These are phyloP conservation scores for Tinospora cordifolia DNA, from an alignment of 164 flowering plant species.

Conservation along the genomic window DNA sequence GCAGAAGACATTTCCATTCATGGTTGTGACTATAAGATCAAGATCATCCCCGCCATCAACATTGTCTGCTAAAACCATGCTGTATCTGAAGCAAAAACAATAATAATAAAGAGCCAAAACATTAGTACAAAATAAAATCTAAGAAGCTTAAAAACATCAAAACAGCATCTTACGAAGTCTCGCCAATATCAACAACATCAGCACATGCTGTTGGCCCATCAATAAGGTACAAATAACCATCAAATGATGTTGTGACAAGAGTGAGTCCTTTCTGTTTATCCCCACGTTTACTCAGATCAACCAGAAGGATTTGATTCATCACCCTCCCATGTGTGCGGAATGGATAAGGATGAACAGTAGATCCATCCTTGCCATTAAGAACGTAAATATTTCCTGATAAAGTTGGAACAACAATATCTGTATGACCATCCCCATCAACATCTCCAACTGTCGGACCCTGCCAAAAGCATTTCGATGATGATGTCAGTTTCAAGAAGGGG, in stretches of 20 bases:
- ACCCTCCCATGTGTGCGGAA: conserved; percentile 96
- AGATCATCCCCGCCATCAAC: conserved; percentile 99
- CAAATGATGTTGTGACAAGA: conserved; percentile 89
- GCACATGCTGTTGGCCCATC: conserved; percentile 96
- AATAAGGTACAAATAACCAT: conserved; percentile 91
- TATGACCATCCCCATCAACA: conserved; percentile 94
- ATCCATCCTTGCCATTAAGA: conserved; percentile 92
- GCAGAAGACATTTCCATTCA: conserved; percentile 99
- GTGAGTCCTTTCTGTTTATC: conserved; percentile 84
- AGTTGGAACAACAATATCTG: conserved; percentile 91
- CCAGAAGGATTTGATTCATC: conserved; percentile 90
- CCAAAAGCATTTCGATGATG: neutral
- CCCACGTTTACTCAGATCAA: conserved; percentile 76
- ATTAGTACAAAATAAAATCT: conserved; percentile 1
- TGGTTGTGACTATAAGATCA: conserved; percentile 92
- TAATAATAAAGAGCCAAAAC: neutral
- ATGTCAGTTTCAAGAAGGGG: neutral
- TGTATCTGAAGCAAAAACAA: conserved; percentile 69
- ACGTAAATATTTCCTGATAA: conserved; percentile 90
- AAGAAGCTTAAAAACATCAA: neutral
- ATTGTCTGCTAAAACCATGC: conserved; percentile 97
- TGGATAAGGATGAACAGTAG: conserved; percentile 75
- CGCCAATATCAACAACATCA: conserved; percentile 99
- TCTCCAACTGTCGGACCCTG: conserved; percentile 95
- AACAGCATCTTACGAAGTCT: conserved; percentile 75